Evolutionary conservation across 1,284 basidiomycete species (phyloP).

Genomic region (Ustilago esculenta): DNA sequence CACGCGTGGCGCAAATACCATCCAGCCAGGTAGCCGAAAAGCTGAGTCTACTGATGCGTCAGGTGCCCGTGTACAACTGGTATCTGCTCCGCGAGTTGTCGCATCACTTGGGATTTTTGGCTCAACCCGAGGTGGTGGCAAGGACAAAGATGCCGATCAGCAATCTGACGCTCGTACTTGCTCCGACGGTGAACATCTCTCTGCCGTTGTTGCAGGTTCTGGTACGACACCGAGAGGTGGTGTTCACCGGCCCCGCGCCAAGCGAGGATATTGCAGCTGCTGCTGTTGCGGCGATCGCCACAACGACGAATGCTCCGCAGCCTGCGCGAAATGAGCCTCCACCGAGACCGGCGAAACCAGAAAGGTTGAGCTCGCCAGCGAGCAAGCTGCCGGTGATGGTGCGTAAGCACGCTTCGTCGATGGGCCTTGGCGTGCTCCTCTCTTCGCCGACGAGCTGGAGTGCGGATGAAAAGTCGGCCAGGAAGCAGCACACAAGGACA

Average conservation of each 20-base stretch:
- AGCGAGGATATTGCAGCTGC: conserved; percentile 15
- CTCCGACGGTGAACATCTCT: conserved; percentile 60
- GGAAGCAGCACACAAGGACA: not conserved
- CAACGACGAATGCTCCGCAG: too few relatives aligned
- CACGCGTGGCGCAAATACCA: conserved; percentile 7
- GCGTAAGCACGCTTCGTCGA: conserved; percentile 24
- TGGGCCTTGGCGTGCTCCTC: conserved; percentile 12
- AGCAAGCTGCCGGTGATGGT: conserved; percentile 33
- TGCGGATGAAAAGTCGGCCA: not conserved
- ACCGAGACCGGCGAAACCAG: conserved; percentile 28
- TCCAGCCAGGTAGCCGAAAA: not conserved
- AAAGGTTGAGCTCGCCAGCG: conserved; percentile 10
- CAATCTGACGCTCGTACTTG: conserved; percentile 61
- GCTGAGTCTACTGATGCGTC: conserved; percentile 39
- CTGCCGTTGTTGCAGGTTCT: conserved; percentile 51
- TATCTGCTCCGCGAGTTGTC: conserved; percentile 62
- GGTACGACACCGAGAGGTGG: conserved; percentile 35
- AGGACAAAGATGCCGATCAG: conserved; percentile 63
- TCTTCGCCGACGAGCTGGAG: conserved; percentile 1
- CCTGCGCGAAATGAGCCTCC: too few relatives aligned
- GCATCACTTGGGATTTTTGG: conserved; percentile 50
- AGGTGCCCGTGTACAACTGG: conserved; percentile 56
- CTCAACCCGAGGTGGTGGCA: conserved; percentile 30
- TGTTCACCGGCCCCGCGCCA: conserved; percentile 40
- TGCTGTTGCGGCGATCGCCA: conserved; percentile 1